Conservation (phyloP, 2,329 filamentous ascomycete genomes). For the Calonectria multiphialidica region DNA sequence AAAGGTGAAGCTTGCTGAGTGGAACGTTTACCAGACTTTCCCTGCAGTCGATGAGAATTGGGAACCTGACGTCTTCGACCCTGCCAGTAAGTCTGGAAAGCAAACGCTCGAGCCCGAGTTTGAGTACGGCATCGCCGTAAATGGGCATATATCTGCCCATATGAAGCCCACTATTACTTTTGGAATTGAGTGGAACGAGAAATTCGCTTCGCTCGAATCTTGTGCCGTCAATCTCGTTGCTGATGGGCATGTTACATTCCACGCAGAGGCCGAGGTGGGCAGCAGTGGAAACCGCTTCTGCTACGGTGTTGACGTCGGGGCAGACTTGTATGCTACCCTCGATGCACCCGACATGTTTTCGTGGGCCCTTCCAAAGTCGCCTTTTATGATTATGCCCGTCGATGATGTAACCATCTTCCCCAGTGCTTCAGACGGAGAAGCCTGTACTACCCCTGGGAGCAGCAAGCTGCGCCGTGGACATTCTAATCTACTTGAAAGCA, state of each 20-base stretch:
- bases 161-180: background rate
- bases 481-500: background rate
- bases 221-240: background rate
- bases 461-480: background rate
- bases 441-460: background rate
- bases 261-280: background rate
- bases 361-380: background rate
- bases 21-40: background rate
- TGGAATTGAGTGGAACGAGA: background rate
- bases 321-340: background rate
- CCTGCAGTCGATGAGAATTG: background rate
- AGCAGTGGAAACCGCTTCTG: background rate
- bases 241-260: background rate
- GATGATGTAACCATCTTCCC: background rate
- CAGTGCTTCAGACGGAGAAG: background rate
- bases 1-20: background rate
- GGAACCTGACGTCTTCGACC: background rate
- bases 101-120: background rate
- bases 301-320: background rate
- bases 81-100: background rate
- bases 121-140: background rate
- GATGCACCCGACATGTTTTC: background rate
- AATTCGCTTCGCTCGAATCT: background rate
- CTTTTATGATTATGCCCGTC: background rate
- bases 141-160: background rate